Conservation (phyloP, 257 asterid species). For the Primulina huaijiensis region DNA sequence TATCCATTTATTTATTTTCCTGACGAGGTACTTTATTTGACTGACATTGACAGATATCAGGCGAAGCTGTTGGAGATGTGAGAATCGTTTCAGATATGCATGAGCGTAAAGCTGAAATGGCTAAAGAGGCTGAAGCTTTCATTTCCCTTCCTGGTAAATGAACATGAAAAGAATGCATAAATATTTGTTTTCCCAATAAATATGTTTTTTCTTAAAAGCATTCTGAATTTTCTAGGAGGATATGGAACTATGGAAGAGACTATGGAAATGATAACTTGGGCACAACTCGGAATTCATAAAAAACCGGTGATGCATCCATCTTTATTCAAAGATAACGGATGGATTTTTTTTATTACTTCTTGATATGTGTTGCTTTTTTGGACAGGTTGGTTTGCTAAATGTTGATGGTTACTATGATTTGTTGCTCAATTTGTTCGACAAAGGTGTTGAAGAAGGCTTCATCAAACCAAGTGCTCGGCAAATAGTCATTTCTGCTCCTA, state of each 20-base stretch:
- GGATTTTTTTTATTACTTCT: not conserved
- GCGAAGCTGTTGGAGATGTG: slow-evolving; percentile 87
- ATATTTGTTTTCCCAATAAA: not conserved
- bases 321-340: not conserved
- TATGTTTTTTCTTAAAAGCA: slow-evolving; percentile 5
- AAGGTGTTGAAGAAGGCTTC: slow-evolving; percentile 97
- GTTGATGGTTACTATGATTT: slow-evolving; percentile 92
- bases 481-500: slow-evolving; percentile 85
- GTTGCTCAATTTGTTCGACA: slow-evolving; percentile 79
- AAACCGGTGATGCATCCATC: slow-evolving; percentile 62
- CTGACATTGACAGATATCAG: slow-evolving; percentile 69
- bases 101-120: slow-evolving; percentile 98
- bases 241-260: slow-evolving; percentile 98
- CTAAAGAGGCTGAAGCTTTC: slow-evolving; percentile 84
- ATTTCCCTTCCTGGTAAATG: slow-evolving; percentile 92
- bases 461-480: slow-evolving; percentile 80
- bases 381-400: slow-evolving; percentile 91
- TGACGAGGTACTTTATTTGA: slow-evolving; percentile 11
- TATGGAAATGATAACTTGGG: slow-evolving; percentile 98
- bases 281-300: slow-evolving; percentile 92
- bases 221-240: slow-evolving; percentile 58
- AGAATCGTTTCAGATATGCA: slow-evolving; percentile 93
- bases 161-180: not conserved
- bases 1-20: slow-evolving; percentile 6
- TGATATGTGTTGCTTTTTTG: slow-evolving; percentile 18